phyloP scores from a whole-genome alignment of 352 stramenopile species.

The Phytophthora niederhauseri region DNA sequence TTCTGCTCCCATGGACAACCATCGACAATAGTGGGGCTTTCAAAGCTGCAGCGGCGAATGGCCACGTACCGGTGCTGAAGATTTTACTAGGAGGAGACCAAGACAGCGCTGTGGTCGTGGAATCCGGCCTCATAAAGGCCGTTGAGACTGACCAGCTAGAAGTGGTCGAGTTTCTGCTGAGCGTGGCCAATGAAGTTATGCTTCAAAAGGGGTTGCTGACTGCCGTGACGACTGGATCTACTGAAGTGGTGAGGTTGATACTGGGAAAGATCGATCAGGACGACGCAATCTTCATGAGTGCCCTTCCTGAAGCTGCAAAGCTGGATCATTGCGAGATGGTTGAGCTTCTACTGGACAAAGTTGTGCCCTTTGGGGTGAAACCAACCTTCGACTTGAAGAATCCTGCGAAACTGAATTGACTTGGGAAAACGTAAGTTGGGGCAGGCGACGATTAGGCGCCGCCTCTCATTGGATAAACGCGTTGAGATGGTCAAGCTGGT shows the following conservation, averaged over 20 bases:
- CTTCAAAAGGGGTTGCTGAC: background rate
- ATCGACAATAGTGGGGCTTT: background rate
- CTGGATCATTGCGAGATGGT: background rate
- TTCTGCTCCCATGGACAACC: background rate
- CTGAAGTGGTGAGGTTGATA: background rate
- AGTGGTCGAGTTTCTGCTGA: background rate
- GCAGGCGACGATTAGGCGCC: too few species aligned
- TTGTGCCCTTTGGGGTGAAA: background rate
- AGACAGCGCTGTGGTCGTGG: background rate
- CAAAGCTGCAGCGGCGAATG: background rate
- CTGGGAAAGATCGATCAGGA: background rate
- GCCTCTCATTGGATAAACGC: too few species aligned
- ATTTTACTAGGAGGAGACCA: background rate
- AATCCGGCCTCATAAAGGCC: background rate
- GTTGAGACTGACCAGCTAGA: background rate
- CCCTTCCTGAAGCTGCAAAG: background rate
- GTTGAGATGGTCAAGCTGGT: background rate
- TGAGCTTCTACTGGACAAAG: background rate
- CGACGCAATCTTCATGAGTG: background rate
- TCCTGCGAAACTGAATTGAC: background rate
- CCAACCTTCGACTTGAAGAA: background rate
- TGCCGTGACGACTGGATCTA: background rate
- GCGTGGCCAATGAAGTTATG: background rate
- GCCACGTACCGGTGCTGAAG: background rate
- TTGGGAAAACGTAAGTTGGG: too few species aligned